Percentiles rank a stretch among this genome's conserved stretches.
These are phyloP conservation scores for Sarocladium oryzae DNA, from an alignment of 2,329 filamentous ascomycete species.

Conservation along the genomic window DNA sequence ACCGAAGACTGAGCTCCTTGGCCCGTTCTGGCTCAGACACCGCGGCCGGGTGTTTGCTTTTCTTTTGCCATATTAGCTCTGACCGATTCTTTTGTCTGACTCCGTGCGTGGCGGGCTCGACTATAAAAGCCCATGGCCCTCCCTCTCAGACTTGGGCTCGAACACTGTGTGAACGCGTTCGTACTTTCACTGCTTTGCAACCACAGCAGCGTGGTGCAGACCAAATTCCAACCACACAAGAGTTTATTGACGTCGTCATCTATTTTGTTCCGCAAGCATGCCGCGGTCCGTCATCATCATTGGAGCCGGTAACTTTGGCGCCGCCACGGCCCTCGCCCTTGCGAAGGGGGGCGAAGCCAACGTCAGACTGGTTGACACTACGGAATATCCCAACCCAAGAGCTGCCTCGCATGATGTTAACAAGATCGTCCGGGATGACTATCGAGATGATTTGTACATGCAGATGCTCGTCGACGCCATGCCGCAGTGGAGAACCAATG, in stretches of 20 bases:
- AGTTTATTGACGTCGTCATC: too few species aligned
- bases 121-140: constrained; percentile 5
- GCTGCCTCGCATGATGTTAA: constrained; percentile 41
- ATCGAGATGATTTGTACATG: constrained; percentile 33
- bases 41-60: not conserved
- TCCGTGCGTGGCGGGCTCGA: not conserved
- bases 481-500: constrained; percentile 33
- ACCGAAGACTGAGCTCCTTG: not conserved
- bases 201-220: too few species aligned
- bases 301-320: constrained; percentile 38
- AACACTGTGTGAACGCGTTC: too few species aligned
- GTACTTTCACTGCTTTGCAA: too few species aligned
- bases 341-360: constrained; percentile 21
- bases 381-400: constrained; percentile 28
- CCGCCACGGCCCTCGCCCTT: constrained; percentile 33
- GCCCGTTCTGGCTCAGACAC: not conserved
- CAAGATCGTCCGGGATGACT: constrained; percentile 38
- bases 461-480: constrained; percentile 33
- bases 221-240: not conserved
- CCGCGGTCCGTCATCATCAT: constrained; percentile 28
- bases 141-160: not conserved
- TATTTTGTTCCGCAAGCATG: constrained; percentile 1
- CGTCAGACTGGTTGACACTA: constrained; percentile 31
- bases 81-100: constrained; percentile 2
- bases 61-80: constrained; percentile 5